Evolutionary conservation across 768 basidiomycete species (phyloP), one percentile per base, ranked within the genome.

Genomic region (Lanmaoa rubissima): DNA sequence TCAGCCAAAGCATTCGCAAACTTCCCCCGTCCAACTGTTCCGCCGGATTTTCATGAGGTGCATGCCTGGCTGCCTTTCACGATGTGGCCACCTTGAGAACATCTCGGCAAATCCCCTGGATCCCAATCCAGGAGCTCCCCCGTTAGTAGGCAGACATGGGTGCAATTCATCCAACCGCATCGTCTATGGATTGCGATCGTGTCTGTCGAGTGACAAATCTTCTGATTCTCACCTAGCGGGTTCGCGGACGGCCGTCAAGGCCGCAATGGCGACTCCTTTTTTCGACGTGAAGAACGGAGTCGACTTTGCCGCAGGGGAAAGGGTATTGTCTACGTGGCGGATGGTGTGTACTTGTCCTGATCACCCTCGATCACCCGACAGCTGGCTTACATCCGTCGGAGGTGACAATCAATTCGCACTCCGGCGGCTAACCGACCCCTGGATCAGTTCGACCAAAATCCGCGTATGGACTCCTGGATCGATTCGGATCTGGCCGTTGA

Each of bases 41-140:
- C 65, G 55, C 63, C 68, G 56, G 65, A 68, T 63, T 58, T 71
- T 55, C 68, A 60, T 57, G 57, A 50, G 46, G 40, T 31, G 42
- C 57, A 49, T 24, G 43, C 5, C 41, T 41, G 8, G 13, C 19
- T 55, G 40, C 44, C 36, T 43, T 61, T 55, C 51, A 64, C 59
- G 56, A 59, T 35, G 47, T 57, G 59, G 40, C 48, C 54, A 38
- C 53, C 69, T 66, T 69, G 67, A 59, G 67, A 69, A 67, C 62
- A 48, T 46, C 53, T 57, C 45, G 58, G 68, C 54, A 65, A 58
- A 71, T 65, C 67, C 39, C 57, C 53, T 42, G n/a, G 13, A 46
- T 38, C 28, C 17, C 46, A 24, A 38, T 46, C 17, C 46, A 52
- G 39, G n/a, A 26, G 43, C 39, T 51, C 54, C 57, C 44, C 49